A percentile compares a stretch with the other conserved stretches of the same genome.
Evolutionary conservation across 352 stramenopile species (phyloP).

Genomic region (Phytophthora boehmeriae): DNA sequence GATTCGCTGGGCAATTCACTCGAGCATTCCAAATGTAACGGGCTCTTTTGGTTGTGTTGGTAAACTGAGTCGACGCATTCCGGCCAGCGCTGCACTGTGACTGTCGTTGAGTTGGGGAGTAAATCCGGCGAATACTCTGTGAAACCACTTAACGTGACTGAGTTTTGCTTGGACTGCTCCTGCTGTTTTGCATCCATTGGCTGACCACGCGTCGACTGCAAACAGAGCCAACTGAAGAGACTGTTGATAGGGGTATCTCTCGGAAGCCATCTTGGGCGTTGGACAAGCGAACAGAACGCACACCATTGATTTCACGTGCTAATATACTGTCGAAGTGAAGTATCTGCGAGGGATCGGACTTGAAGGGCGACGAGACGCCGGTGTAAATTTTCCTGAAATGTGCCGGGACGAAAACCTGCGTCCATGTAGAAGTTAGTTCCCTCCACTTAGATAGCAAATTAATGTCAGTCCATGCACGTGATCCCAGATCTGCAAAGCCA

Average conservation of each 20-base stretch:
- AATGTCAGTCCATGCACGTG: constrained; percentile 3
- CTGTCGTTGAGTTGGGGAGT: too few species aligned
- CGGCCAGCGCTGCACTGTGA: too few species aligned
- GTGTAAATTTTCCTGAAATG: background rate
- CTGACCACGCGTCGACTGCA: constrained; percentile 5
- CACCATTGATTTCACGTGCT: constrained; percentile 4
- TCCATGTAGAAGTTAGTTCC: too few species aligned
- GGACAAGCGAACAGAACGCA: background rate
- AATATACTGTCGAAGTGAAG: background rate
- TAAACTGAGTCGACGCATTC: too few species aligned
- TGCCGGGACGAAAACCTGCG: too few species aligned
- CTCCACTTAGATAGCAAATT: too few species aligned
- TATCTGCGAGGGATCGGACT: background rate
- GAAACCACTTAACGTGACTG: constrained; percentile 4
- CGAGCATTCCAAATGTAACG: too few species aligned
- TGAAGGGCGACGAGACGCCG: background rate
- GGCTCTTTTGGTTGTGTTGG: too few species aligned
- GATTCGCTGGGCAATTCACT: background rate
- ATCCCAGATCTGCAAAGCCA: constrained; percentile 2
- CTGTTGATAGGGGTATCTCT: background rate
- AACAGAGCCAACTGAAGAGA: background rate
- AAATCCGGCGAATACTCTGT: too few species aligned
- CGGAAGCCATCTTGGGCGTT: background rate
- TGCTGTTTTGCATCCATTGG: background rate
- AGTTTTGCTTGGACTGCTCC: constrained; percentile 7